phyloP scores from a whole-genome alignment of 177 flowering plant genomes.

The Vitis hybrid region DNA sequence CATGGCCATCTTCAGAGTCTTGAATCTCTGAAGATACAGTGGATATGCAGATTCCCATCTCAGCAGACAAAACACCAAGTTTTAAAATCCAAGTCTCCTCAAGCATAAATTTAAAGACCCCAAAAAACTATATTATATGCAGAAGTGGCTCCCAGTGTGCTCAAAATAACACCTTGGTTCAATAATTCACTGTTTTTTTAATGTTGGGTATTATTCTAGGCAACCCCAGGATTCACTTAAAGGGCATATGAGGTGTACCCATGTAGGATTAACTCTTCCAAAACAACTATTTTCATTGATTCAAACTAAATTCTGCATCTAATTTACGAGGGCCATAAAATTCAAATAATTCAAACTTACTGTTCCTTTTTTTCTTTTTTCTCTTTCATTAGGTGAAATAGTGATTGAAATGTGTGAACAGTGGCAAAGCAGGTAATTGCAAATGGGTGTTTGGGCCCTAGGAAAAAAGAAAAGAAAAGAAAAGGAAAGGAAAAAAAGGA shows the following conservation, averaged over 20 bases:
- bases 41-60: conserved; percentile 76
- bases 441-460: too few relatives aligned
- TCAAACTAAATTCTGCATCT: neutral
- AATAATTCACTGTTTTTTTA: conserved; percentile 25
- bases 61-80: neutral
- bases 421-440: too few relatives aligned
- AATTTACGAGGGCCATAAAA: neutral
- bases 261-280: conserved; percentile 5
- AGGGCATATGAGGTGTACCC: conserved; percentile 36
- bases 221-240: conserved; percentile 41
- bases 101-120: conserved; percentile 9
- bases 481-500: neutral
- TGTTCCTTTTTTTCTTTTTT: too few relatives aligned
- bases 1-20: conserved; percentile 30
- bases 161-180: conserved; percentile 18
- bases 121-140: neutral
- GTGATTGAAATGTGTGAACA: too few relatives aligned
- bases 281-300: too few relatives aligned
- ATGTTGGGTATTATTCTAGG: conserved; percentile 19
- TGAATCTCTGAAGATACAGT: conserved; percentile 52
- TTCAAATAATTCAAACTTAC: neutral
- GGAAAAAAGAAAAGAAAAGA: neutral
- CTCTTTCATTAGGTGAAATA: too few relatives aligned
- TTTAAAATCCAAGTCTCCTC: conserved; percentile 5
- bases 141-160: conserved; percentile 22